Base-by-base conservation (phyloP, 2,329 filamentous ascomycete genomes). In the Macrophomina tecta region DNA sequence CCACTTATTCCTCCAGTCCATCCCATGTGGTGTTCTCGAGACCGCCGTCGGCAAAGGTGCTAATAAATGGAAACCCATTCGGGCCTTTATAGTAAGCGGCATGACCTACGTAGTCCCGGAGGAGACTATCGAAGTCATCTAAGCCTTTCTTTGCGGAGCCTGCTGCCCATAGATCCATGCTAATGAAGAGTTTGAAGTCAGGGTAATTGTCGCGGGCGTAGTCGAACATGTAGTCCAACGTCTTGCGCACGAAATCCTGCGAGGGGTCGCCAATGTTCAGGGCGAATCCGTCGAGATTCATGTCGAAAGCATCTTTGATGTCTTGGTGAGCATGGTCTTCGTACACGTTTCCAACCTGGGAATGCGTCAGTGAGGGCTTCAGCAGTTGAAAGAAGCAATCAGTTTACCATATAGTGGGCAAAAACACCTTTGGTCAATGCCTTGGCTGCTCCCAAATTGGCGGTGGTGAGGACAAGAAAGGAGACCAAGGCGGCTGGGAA, bases 151-250 rank as follows among this genome's bases (percentile, higher is more conserved):
- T 60, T 4, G 42, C 14, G 5, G 56, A 60, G 23, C 23, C 23
- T 23, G 23, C 23, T 23, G 23, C 23, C 56, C 56, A 60, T 4
- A 60, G 40, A 30, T 60, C 56, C 56, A 60, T 46, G 56, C 56
- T 60, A n/a, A 60, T 60, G 40, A 60, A 60, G 3, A 60, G 56
- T 28, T 60, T 60, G 23, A 60, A 60, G 40, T 60, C 28, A 2
- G 56, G 56, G 40, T 60, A 40, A 40, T 60, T 60, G 40, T 60
- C 56, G 9, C 56, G 56, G 14, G 56, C 23, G 56, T 60, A 60
- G 40, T 60, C 56, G 56, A 60, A 60, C 23, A 60, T 60, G 40
- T 60, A 28, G 56, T 60, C 7, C 14, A 60, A 60, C 7, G 34
- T 14, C 46, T 28, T 28, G 8, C 56, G 56, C 14, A 40, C 16